Evolutionary conservation across 202 grass and related monocot genomes (phyloP).

Genomic region (Setaria italica): DNA sequence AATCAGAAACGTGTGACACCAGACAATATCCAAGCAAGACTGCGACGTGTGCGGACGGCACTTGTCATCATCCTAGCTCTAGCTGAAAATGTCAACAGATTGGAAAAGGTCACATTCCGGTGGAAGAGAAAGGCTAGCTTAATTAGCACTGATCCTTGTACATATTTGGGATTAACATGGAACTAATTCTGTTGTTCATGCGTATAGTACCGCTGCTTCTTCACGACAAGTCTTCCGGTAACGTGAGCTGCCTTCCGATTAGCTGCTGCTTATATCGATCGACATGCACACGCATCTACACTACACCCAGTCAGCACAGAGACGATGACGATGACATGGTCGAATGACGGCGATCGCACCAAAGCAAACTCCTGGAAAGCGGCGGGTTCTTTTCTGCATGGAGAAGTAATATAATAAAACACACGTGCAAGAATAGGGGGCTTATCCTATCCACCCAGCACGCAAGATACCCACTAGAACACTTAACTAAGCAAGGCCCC

Average conservation of each 20-base stretch:
- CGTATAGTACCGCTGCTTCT: neutral
- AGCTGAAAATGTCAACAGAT: too few relatives aligned
- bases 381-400: neutral
- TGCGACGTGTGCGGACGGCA: neutral
- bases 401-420: neutral
- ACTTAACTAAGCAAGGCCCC: neutral
- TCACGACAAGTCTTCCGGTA: neutral
- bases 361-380: conserved; percentile 1
- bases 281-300: neutral
- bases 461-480: neutral
- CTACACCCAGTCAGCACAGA: neutral
- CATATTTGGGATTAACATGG: too few relatives aligned
- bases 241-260: neutral
- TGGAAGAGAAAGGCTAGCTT: too few relatives aligned
- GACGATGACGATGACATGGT: neutral
- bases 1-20: neutral
- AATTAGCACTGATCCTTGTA: too few relatives aligned
- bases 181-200: too few relatives aligned
- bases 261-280: too few relatives aligned
- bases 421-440: neutral
- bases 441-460: neutral
- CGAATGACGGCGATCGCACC: neutral
- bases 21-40: neutral
- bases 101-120: too few relatives aligned
- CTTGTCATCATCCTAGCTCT: neutral